Conservation (phyloP, 129 eudicot species). For the Kitagawia praeruptora region DNA sequence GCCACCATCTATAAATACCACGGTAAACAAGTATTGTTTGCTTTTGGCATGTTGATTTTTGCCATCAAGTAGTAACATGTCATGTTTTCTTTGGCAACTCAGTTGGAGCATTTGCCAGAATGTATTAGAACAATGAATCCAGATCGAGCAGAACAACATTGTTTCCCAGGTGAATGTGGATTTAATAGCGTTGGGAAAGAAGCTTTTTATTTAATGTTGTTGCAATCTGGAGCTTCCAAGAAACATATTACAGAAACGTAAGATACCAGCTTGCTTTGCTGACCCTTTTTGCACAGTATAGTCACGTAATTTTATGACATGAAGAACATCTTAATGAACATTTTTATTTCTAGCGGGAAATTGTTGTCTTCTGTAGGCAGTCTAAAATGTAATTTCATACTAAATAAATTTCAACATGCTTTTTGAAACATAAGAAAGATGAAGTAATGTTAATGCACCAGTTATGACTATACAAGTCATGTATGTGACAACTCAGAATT, state of each 20-base stretch:
- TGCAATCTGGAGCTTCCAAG: slow-evolving; percentile 63
- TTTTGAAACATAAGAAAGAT: slow-evolving; percentile 4
- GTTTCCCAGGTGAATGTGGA: slow-evolving; percentile 39
- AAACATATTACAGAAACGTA: slow-evolving; percentile 58
- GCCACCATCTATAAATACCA: slow-evolving; percentile 35
- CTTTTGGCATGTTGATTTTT: slow-evolving; percentile 10
- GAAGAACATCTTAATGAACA: not conserved
- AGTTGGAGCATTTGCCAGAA: slow-evolving; percentile 57
- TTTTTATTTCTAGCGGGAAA: not conserved
- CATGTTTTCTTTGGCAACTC: slow-evolving; percentile 11
- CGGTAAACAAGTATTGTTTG: slow-evolving; percentile 37
- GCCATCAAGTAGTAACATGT: slow-evolving; percentile 10
- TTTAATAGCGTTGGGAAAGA: slow-evolving; percentile 43
- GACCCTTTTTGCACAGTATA: not conserved
- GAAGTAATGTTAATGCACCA: not conserved
- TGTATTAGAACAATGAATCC: slow-evolving; percentile 53
- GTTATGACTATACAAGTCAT: not conserved
- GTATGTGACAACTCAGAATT: not conserved
- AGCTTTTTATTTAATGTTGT: slow-evolving; percentile 51
- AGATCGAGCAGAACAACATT: slow-evolving; percentile 44
- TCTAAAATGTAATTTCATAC: not conserved
- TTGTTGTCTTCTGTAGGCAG: slow-evolving; percentile 3
- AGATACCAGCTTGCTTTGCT: slow-evolving; percentile 8
- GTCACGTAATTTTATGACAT: not conserved
- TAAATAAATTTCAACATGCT: not conserved